phyloP scores from a whole-genome alignment of 192 early-diverging fungal genomes.

The Mortierella alpina region DNA sequence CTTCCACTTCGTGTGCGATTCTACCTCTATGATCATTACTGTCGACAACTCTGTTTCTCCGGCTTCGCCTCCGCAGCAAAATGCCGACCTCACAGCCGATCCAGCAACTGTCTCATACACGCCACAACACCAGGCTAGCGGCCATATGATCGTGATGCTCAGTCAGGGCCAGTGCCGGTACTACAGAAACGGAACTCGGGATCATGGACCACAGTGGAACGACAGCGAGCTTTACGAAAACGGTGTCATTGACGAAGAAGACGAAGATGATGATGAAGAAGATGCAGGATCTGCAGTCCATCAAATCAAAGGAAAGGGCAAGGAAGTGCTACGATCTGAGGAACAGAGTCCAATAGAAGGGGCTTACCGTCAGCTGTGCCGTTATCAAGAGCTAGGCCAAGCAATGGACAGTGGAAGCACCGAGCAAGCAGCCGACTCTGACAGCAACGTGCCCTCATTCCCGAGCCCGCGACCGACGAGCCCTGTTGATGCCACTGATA shows the following conservation, averaged over 20 bases:
- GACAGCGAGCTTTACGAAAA: not conserved
- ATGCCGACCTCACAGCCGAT: not conserved
- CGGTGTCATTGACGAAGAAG: conserved; percentile 6
- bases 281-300: not conserved
- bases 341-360: not conserved
- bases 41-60: too few relatives aligned
- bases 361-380: too few relatives aligned
- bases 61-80: too few relatives aligned
- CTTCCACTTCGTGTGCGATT: too few relatives aligned
- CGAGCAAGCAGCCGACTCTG: not conserved
- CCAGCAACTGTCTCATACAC: not conserved
- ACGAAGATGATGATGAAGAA: conserved; percentile 6
- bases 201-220: conserved; percentile 8
- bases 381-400: not conserved
- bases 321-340: not conserved
- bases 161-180: conserved; percentile 22
- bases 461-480: not conserved
- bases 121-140: not conserved
- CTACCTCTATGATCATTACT: too few relatives aligned
- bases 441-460: not conserved
- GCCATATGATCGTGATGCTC: conserved; percentile 44
- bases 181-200: conserved; percentile 37
- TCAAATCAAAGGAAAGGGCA: not conserved
- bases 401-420: not conserved
- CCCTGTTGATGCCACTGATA: too few relatives aligned